Conservation (phyloP, 768 basidiomycete genomes). For the Pleurotus ostreatus region DNA sequence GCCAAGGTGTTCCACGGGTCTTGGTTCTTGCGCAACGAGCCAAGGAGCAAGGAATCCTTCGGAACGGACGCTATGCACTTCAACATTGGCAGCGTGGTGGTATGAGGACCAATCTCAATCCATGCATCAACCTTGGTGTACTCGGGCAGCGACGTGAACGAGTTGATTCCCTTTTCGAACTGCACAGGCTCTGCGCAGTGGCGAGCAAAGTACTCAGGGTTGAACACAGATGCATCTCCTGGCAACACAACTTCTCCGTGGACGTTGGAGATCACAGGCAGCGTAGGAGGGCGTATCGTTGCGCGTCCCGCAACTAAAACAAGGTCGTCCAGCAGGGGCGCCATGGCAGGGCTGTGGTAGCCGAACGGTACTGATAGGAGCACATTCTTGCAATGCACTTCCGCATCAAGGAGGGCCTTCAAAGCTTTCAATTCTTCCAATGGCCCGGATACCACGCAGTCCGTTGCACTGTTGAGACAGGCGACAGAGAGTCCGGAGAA, state of each 20-base stretch:
- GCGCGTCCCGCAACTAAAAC: slow-evolving; percentile 31
- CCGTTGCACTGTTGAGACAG: slow-evolving; percentile 57
- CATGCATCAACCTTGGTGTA: slow-evolving; percentile 36
- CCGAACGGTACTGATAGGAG: slow-evolving; percentile 55
- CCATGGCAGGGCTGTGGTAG: slow-evolving; percentile 67
- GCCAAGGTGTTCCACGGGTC: slow-evolving; percentile 43
- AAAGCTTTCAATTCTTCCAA: slow-evolving; percentile 37
- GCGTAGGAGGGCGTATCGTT: slow-evolving; percentile 38
- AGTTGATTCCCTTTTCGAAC: slow-evolving; percentile 48
- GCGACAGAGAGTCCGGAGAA: slow-evolving; percentile 44
- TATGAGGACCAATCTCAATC: slow-evolving; percentile 69
- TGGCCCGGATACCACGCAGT: slow-evolving; percentile 60
- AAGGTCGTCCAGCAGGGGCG: slow-evolving; percentile 49
- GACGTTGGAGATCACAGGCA: slow-evolving; percentile 64
- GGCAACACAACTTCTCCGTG: slow-evolving; percentile 47
- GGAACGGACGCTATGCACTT: slow-evolving; percentile 32
- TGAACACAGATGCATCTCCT: slow-evolving; percentile 46
- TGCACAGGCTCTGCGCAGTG: slow-evolving; percentile 59
- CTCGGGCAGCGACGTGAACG: slow-evolving; percentile 26
- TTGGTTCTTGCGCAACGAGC: slow-evolving; percentile 44
- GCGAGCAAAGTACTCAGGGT: slow-evolving; percentile 47
- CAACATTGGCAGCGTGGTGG: slow-evolving; percentile 54
- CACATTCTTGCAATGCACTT: slow-evolving; percentile 32
- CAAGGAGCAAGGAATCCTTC: slow-evolving; percentile 33
- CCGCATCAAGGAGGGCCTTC: slow-evolving; percentile 32